phyloP scores from a whole-genome alignment of 495 filamentous ascomycete genomes.

The Penicillium lividum region DNA sequence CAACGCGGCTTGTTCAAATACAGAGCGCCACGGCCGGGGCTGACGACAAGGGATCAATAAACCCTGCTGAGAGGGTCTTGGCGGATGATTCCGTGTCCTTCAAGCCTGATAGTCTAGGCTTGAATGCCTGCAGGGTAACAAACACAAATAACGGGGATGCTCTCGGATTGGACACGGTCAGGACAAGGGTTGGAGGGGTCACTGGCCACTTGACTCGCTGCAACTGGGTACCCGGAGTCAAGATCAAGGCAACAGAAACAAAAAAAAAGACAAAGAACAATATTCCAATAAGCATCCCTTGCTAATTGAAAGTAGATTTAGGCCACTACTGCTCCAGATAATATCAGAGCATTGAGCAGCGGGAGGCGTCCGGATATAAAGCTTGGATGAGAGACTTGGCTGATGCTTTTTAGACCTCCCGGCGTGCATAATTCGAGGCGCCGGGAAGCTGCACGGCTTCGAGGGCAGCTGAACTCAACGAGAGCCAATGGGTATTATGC shows the following conservation, averaged over 20 bases:
- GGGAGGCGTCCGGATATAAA: constrained; percentile 33
- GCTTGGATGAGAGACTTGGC: constrained; percentile 6
- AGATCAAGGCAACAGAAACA: constrained; percentile 5
- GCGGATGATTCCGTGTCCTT: constrained; percentile 3
- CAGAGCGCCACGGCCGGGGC: constrained; percentile 1
- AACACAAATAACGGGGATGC: neutral
- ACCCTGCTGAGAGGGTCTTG: neutral
- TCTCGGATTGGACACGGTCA: constrained; percentile 21
- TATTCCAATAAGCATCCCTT: constrained; percentile 1
- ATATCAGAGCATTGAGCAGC: constrained; percentile 10
- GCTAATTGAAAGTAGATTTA: constrained; percentile 1
- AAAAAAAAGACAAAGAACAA: constrained; percentile 10
- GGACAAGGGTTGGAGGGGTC: constrained; percentile 22
- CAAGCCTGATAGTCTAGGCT: constrained; percentile 7
- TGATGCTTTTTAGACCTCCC: constrained; percentile 8
- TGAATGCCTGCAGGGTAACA: constrained; percentile 17
- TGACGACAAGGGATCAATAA: constrained; percentile 13
- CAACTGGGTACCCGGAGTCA: neutral
- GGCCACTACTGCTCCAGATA: neutral
- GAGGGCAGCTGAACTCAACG: constrained; percentile 8
- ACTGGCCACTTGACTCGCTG: constrained; percentile 16
- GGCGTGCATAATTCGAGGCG: constrained; percentile 17
- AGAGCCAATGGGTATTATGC: constrained; percentile 17
- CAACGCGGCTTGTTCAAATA: constrained; percentile 6
- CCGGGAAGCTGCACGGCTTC: constrained; percentile 11